phyloP scores from a whole-genome alignment of 495 filamentous ascomycete genomes.

The Penicillium antarcticum region DNA sequence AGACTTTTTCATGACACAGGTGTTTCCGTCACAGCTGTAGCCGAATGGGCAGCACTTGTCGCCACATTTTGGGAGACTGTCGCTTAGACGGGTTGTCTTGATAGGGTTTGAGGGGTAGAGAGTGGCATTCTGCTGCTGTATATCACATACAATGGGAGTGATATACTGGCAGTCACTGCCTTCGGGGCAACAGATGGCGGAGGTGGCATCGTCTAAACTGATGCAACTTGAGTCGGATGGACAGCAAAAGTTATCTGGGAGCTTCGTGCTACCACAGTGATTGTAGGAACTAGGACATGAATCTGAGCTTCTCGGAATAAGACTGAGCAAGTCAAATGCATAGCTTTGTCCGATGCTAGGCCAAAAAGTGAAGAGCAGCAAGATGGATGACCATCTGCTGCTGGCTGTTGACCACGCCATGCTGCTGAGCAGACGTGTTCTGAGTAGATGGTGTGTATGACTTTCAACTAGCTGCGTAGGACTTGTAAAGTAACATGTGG shows the following conservation, averaged over 20 bases:
- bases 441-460: not conserved
- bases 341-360: constrained; percentile 25
- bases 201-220: constrained; percentile 60
- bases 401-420: constrained; percentile 19
- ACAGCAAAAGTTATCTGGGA: constrained; percentile 79
- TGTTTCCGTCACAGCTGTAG: constrained; percentile 58
- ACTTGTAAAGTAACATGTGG: no score
- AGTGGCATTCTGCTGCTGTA: constrained; percentile 61
- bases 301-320: constrained; percentile 30
- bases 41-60: constrained; percentile 72
- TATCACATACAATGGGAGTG: constrained; percentile 67
- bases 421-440: constrained; percentile 1
- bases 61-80: constrained; percentile 55
- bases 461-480: no score
- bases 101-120: constrained; percentile 57
- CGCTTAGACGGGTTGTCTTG: constrained; percentile 64
- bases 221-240: constrained; percentile 58
- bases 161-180: constrained; percentile 63
- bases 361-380: constrained; percentile 27
- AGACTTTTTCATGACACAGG: constrained; percentile 39
- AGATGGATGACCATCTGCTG: constrained; percentile 10
- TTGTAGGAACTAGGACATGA: constrained; percentile 47
- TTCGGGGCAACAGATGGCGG: constrained; percentile 74
- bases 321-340: constrained; percentile 24
- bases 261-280: constrained; percentile 48